These are phyloP conservation scores for Stephania yunnanensis DNA, from an alignment of 164 flowering plant species.

Conservation along the genomic window DNA sequence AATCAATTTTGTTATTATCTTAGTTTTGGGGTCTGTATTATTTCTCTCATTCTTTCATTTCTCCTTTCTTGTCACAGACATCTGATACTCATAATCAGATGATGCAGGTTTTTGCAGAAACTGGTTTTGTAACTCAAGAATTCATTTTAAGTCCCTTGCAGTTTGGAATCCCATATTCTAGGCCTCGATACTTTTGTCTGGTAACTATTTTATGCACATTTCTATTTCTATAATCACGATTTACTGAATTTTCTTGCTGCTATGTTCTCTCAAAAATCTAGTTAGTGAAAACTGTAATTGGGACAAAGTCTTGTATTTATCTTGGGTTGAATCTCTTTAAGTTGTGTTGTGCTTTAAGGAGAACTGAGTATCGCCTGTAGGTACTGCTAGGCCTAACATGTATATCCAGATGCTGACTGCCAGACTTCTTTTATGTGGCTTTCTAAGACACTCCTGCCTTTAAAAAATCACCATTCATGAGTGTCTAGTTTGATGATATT, in stretches of 20 bases:
- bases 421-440: not conserved
- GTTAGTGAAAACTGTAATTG: not conserved
- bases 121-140: conserved; percentile 64
- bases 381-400: not conserved
- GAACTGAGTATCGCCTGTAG: not conserved
- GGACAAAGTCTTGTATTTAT: not conserved
- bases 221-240: not conserved
- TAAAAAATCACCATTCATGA: not conserved
- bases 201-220: conserved; percentile 29
- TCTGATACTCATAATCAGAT: conserved; percentile 79
- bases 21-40: not conserved
- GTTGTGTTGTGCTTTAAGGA: not conserved
- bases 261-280: not conserved
- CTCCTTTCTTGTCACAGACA: conserved; percentile 38
- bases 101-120: conserved; percentile 51
- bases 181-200: conserved; percentile 97
- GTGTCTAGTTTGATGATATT: not conserved
- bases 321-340: not conserved
- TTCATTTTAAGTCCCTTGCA: conserved; percentile 86
- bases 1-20: too few species aligned
- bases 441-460: not conserved
- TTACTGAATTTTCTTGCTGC: not conserved
- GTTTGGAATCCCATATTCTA: conserved; percentile 91
- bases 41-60: not conserved
- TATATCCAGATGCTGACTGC: not conserved